Conservation (phyloP, 2,329 filamentous ascomycete genomes). For the Leptographium procerum region DNA sequence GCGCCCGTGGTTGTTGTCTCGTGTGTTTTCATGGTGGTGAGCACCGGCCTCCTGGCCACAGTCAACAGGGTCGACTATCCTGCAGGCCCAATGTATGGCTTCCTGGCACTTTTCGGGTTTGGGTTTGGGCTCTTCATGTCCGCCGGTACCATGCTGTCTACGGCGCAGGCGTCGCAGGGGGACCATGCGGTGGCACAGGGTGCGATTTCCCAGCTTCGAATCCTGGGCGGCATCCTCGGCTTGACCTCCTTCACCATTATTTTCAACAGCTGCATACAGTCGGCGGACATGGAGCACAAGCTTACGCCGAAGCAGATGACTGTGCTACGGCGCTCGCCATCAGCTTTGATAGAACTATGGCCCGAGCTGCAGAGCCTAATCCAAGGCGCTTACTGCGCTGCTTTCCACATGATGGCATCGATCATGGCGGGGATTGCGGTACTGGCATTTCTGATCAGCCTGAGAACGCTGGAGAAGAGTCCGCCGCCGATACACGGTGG, state of each 20-base stretch:
- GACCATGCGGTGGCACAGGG: conserved; percentile 49
- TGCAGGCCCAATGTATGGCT: conserved; percentile 36
- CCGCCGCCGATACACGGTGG: conserved; percentile 13
- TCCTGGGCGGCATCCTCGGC: conserved; percentile 48
- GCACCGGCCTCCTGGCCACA: conserved; percentile 38
- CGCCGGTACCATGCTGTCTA: conserved; percentile 45
- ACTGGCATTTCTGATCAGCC: conserved; percentile 10
- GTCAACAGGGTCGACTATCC: conserved; percentile 21
- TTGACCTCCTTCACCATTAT: conserved; percentile 48
- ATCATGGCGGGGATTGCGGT: conserved; percentile 10
- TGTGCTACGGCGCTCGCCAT: conserved; percentile 14
- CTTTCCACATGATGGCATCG: conserved; percentile 12
- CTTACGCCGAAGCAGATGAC: conserved; percentile 10
- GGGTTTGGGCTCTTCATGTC: conserved; percentile 49
- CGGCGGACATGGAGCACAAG: neutral
- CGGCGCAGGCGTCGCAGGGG: conserved; percentile 34
- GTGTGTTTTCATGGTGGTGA: conserved; percentile 39
- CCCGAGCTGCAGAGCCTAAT: conserved; percentile 11
- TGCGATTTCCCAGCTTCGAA: conserved; percentile 46
- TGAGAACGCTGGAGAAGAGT: conserved; percentile 12
- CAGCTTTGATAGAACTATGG: conserved; percentile 11
- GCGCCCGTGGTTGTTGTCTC: conserved; percentile 38
- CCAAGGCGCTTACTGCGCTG: conserved; percentile 8
- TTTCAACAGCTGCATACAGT: conserved; percentile 34
- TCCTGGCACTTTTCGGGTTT: conserved; percentile 44